These are phyloP conservation scores for Actinomortierella ambigua DNA, from an alignment of 371 early-diverging fungal genomes.

Conservation along the genomic window DNA sequence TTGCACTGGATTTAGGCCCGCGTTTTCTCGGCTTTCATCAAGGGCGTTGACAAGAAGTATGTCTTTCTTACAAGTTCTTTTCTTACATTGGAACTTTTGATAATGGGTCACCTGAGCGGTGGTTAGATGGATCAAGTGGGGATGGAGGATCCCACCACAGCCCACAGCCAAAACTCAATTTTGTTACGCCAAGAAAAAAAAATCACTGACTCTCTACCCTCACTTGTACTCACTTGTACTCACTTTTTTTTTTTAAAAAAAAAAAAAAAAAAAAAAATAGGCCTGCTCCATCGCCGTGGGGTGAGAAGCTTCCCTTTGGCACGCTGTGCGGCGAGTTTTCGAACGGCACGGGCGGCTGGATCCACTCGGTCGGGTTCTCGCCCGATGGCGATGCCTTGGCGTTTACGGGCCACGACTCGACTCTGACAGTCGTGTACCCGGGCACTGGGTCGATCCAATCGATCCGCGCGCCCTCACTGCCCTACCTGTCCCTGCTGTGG, in stretches of 20 bases:
- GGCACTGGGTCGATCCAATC: constrained; percentile 64
- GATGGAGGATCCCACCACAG: too few species aligned
- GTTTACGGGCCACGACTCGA: constrained; percentile 89
- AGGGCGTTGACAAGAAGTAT: constrained; percentile 91
- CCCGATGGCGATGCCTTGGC: constrained; percentile 92
- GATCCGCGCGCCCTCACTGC: constrained; percentile 71
- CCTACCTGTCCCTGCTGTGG: constrained; percentile 83
- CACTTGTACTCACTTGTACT: neutral
- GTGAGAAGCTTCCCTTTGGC: constrained; percentile 93
- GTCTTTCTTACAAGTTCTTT: neutral
- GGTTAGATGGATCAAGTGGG: too few species aligned
- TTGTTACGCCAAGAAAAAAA: neutral
- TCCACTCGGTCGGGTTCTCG: constrained; percentile 92
- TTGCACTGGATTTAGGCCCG: constrained; percentile 71
- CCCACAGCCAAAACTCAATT: too few species aligned
- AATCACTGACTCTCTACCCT: neutral
- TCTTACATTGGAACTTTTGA: too few species aligned
- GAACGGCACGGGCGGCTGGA: constrained; percentile 88
- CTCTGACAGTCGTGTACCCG: constrained; percentile 75
- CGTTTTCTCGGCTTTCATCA: constrained; percentile 94
- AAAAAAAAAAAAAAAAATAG: constrained; percentile 24
- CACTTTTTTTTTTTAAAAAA: neutral
- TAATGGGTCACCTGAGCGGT: too few species aligned
- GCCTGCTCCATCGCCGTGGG: constrained; percentile 86
- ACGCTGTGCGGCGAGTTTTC: constrained; percentile 91